Percentiles rank a stretch among this genome's conserved stretches.
Conservation (phyloP, 176 grass and related monocot genomes). For the Melocanna baccifera region DNA sequence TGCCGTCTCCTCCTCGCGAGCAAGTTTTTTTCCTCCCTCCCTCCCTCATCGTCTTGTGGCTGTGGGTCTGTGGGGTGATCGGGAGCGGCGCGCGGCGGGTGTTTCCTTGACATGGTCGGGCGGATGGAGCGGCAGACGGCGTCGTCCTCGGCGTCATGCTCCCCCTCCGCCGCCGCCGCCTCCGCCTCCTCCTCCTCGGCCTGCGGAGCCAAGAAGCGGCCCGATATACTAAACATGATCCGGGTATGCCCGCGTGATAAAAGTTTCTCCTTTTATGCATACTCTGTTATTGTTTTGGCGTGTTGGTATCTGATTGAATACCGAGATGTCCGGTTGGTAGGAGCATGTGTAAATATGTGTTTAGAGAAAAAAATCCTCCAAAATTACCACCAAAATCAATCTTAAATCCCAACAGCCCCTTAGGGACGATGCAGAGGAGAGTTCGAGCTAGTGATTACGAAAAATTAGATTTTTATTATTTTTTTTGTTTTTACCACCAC, state of each 20-base stretch:
- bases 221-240: constrained; percentile 53
- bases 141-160: constrained; percentile 52
- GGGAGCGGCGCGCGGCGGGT: constrained; percentile 1
- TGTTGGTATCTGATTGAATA: neutral
- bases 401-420: neutral
- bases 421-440: neutral
- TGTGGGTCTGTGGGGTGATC: neutral
- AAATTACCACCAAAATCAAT: neutral
- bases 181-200: neutral
- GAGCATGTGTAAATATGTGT: neutral
- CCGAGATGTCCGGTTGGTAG: neutral
- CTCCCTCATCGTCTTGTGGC: neutral
- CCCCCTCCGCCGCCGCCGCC: constrained; percentile 14
- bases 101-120: constrained; percentile 34
- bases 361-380: neutral
- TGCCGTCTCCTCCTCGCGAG: neutral
- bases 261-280: neutral
- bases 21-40: neutral
- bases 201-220: constrained; percentile 40
- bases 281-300: neutral
- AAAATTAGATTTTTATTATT: neutral
- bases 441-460: neutral
- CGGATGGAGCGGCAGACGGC: constrained; percentile 52
- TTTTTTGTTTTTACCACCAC: neutral
- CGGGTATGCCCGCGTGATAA: constrained; percentile 29